phyloP scores from a whole-genome alignment of 2,329 filamentous ascomycete species.

The Calycina herbarum region DNA sequence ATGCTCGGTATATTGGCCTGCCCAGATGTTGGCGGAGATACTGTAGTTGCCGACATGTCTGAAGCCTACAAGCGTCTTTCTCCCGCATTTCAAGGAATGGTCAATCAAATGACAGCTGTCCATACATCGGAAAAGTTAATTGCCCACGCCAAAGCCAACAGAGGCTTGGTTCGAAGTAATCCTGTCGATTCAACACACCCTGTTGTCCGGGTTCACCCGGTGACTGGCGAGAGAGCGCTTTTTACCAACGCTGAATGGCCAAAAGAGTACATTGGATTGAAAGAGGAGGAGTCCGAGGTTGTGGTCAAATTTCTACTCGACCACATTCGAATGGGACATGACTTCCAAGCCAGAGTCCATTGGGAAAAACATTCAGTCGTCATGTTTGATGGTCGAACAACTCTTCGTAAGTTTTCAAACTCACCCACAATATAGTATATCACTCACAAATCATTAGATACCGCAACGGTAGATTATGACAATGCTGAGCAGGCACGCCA shows the following conservation, averaged over 20 bases:
- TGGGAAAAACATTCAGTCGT: slow-evolving; percentile 58
- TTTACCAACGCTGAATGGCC: slow-evolving; percentile 72
- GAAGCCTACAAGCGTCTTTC: slow-evolving; percentile 55
- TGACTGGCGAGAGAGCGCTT: slow-evolving; percentile 70
- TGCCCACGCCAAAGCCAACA: slow-evolving; percentile 53
- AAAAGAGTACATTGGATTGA: slow-evolving; percentile 64
- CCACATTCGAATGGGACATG: slow-evolving; percentile 64
- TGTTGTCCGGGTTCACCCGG: slow-evolving; percentile 68
- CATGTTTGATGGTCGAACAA: slow-evolving; percentile 50
- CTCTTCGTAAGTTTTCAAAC: slow-evolving; percentile 43
- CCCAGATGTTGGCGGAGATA: slow-evolving; percentile 64
- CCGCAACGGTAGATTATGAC: slow-evolving; percentile 52
- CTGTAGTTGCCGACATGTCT: slow-evolving; percentile 70
- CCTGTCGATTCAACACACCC: slow-evolving; percentile 67
- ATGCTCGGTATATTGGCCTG: slow-evolving; percentile 54
- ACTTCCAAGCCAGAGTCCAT: slow-evolving; percentile 70
- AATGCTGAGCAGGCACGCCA: slow-evolving; percentile 47
- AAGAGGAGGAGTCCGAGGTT: slow-evolving; percentile 66
- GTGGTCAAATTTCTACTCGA: slow-evolving; percentile 66
- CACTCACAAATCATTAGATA: slow-evolving; percentile 40
- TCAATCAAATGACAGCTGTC: slow-evolving; percentile 63
- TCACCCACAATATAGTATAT: background rate
- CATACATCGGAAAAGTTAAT: slow-evolving; percentile 58
- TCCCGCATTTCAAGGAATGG: slow-evolving; percentile 37
- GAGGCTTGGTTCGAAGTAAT: slow-evolving; percentile 62